These are phyloP conservation scores for Colletotrichum sansevieriae DNA, from an alignment of 2,329 filamentous ascomycete species.

Conservation along the genomic window DNA sequence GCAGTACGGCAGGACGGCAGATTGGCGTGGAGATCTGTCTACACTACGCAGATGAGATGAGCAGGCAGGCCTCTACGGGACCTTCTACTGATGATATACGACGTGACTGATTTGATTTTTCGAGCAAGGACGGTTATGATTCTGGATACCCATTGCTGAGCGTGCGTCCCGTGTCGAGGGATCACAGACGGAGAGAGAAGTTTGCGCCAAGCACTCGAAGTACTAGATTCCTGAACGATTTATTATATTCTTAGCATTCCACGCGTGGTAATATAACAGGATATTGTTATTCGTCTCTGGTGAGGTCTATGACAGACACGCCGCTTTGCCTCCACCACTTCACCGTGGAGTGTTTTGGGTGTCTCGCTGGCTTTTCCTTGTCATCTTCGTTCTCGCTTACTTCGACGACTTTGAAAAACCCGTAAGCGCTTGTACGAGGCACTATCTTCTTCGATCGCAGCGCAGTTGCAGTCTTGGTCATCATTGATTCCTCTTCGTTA, in stretches of 20 bases:
- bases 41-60: conserved; percentile 5
- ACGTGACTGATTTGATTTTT: conserved; percentile 17
- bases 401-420: conserved; percentile 56
- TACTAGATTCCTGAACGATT: conserved; percentile 7
- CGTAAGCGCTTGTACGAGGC: conserved; percentile 52
- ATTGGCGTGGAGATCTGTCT: background rate
- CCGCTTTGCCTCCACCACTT: conserved; percentile 25
- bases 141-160: conserved; percentile 31
- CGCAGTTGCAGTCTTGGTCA: background rate
- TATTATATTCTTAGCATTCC: background rate
- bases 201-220: conserved; percentile 2
- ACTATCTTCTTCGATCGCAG: conserved; percentile 51
- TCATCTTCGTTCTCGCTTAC: conserved; percentile 46
- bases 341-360: background rate
- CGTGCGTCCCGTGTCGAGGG: background rate
- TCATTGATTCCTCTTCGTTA: conserved; percentile 31
- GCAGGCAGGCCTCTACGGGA: conserved; percentile 22
- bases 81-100: conserved; percentile 33
- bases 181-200: background rate
- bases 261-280: background rate
- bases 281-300: conserved; percentile 22
- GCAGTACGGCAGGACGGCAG: background rate
- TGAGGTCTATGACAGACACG: conserved; percentile 41
- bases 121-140: background rate
- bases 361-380: conserved; percentile 24